Percentiles rank a stretch among this genome's conserved stretches.
phyloP scores from a whole-genome alignment of 148 eudicot species.

The Mesembryanthemum crystallinum region DNA sequence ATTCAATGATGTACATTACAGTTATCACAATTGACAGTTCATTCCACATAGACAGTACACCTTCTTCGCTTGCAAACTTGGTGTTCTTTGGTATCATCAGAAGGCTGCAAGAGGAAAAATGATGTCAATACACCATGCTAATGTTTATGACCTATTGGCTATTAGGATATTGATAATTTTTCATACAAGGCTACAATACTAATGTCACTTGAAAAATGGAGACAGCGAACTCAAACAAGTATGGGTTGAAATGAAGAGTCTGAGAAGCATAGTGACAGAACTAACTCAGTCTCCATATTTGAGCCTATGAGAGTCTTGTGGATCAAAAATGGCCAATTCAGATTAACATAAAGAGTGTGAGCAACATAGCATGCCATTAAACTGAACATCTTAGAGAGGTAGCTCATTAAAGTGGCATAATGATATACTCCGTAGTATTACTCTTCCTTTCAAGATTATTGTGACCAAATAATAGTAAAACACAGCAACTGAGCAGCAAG shows the following conservation, averaged over 20 bases:
- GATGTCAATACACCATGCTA: not conserved
- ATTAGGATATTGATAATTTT: not conserved
- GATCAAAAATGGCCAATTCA: not conserved
- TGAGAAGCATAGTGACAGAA: not conserved
- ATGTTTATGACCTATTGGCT: not conserved
- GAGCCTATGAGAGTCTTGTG: not conserved
- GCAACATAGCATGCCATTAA: not conserved
- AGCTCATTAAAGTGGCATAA: not conserved
- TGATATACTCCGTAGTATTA: not conserved
- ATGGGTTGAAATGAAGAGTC: not conserved
- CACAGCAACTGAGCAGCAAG: not conserved
- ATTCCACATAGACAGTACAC: constrained; percentile 50
- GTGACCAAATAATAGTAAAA: not conserved
- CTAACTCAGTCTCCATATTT: not conserved
- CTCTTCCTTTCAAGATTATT: not conserved
- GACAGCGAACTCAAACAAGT: not conserved
- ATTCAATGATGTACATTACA: constrained; percentile 21
- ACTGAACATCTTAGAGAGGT: not conserved
- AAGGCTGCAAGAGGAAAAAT: constrained; percentile 39
- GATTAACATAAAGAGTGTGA: not conserved
- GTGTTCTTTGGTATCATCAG: constrained; percentile 38
- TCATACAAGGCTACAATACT: not conserved
- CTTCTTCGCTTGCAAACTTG: constrained; percentile 42
- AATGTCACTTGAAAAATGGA: not conserved
- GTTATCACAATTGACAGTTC: constrained; percentile 2